Evolutionary conservation across 345 rosid species (phyloP), one percentile per base, ranked within the genome.

Genomic region (Lenwebbia sp.): DNA sequence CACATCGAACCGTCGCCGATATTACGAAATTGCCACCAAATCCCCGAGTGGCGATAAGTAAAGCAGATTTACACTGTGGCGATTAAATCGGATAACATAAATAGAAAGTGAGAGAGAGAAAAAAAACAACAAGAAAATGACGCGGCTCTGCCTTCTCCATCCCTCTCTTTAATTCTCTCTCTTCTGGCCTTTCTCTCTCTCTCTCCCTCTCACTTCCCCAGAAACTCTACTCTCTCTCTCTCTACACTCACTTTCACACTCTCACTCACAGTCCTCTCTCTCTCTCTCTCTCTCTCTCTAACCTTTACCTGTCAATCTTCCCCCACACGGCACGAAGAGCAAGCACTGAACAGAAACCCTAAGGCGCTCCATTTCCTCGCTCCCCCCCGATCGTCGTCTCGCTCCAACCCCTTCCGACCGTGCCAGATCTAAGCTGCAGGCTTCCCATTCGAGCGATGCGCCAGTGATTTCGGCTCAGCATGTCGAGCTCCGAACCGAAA

Each of bases 401-500:
- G 55, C 50, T 58, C 65, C 86, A 90, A 88, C 86, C 89, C 88
- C 58, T 55, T 30, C 51, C 54, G 47, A 37, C 70, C 4, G 9
- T 40, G 54, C 51, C 88, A 92, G 92, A 92, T 91, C 92, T 85
- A 13, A 84, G 11, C 54, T n/a, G 40, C 25, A 21, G 47, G 21
- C 26, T 25, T 19, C 81, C 47, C 82, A 41, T 44, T n/a, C 47
- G 13, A 15, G 53, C 84, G 57, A 87, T 87, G 84, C 81, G 12
- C 78, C 83, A 54, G 33, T 88, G 85, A 87, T 58, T 70, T 10
- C 54, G 21, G 22, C 85, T 12, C 83, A 41, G 52, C 82, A 97
- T 96, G 99, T 90, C 99, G 28, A 90, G 83, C 85, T 88, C 96
- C 90, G 95, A 93, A 92, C 92, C 94, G 15, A 96, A 95, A 90